Base-by-base conservation (phyloP, 225 moss, liverwort and hornwort genomes). In the Sphagnum tenellum region DNA sequence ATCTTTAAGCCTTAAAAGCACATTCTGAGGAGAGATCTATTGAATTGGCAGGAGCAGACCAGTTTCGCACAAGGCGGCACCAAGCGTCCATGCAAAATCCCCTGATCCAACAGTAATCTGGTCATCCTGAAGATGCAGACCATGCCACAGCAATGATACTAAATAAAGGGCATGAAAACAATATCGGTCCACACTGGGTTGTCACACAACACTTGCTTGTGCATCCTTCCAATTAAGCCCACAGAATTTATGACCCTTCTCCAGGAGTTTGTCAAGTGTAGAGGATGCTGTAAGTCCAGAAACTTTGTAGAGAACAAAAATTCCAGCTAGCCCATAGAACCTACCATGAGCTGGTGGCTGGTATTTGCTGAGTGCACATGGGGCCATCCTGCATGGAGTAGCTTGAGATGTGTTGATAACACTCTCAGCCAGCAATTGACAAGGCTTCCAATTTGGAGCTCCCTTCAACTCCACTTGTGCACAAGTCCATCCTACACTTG, bases 1-100 rank as follows among this genome's bases (percentile, higher is more conserved):
- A 57, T 67, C 69, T 47, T 68, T 76, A 29, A 81, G 72, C 63
- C 64, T 67, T 45, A 64, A 61, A 61, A 78, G 65, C 13, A 61
- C 70, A 57, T 66, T 69, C 55, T 76, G 77, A 47, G 76, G 74
- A 59, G 72, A 64, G 49, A 75, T 67, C 62, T 73, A 67, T 60
- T 72, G 77, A 47, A 66, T 71, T 50, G 98, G 87, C 44, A 76
- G 85, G 66, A 98, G 78, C 59, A 93, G 90, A 78, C 89, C 93
- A 75, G 90, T 93, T 78, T 98, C 98, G 74, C 83, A 89, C 59
- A 98, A 82, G 47, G 93, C 98, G 69, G 98, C 93, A 64, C 98
- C 98, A 45, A 98, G 50, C 9, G 98, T 98, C 98, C 98, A 98
- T 44, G 98, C 98, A 70, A 98, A 98, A 73, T 93, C 98, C 64